Conservation (phyloP, 2,329 filamentous ascomycete genomes). For the Blastomyces emzantsi region DNA sequence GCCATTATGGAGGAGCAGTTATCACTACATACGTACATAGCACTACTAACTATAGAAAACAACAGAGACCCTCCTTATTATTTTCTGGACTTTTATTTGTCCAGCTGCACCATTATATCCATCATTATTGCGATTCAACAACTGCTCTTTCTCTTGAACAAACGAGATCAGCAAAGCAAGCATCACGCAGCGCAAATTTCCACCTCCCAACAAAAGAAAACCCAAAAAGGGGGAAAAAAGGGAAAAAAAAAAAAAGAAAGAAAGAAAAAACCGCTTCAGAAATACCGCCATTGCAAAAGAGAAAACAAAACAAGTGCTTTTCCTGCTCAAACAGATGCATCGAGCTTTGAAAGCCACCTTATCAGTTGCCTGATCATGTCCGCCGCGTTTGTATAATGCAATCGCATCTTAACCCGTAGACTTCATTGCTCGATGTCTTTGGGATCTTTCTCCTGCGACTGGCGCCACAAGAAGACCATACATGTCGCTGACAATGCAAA, state of each 20-base stretch:
- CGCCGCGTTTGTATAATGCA: neutral
- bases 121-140: neutral
- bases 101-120: neutral
- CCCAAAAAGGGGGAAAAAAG: neutral
- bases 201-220: neutral
- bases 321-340: neutral
- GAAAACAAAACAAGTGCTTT: neutral
- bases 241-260: neutral
- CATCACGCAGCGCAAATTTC: neutral
- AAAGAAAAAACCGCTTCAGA: neutral
- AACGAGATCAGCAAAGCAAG: neutral
- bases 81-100: neutral
- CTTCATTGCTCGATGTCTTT: conserved; percentile 44
- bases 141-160: neutral
- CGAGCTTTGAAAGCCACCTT: neutral
- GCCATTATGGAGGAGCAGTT: too few relatives aligned
- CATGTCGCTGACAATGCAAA: conserved; percentile 56
- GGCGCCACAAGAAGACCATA: conserved; percentile 54
- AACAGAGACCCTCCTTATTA: neutral
- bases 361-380: neutral
- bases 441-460: conserved; percentile 40
- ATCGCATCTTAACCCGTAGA: neutral
- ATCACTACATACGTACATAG: too few relatives aligned
- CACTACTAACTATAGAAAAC: neutral
- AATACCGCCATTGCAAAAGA: neutral